Evolutionary conservation across 306 rosid species (phyloP).

Genomic region (Sindora glabra): DNA sequence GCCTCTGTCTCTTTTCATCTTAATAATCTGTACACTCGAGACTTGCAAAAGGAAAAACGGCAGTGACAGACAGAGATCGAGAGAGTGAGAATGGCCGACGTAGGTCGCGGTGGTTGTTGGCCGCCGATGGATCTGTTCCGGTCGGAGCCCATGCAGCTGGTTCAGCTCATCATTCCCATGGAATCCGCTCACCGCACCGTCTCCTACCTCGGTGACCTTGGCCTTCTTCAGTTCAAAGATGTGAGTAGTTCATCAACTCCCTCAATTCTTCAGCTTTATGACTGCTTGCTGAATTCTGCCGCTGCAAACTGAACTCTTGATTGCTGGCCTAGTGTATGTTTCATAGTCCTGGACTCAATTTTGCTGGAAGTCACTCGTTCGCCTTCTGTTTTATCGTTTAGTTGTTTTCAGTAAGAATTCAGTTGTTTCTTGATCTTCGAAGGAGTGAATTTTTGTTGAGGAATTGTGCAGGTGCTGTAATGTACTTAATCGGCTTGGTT

Average conservation of each 20-base stretch:
- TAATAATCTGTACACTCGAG: too few relatives aligned
- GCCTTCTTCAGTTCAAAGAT: conserved; percentile 90
- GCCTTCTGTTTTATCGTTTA: background rate
- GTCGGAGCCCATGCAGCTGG: conserved; percentile 96
- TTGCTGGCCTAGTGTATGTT: background rate
- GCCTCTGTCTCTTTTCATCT: background rate
- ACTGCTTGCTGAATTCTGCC: background rate
- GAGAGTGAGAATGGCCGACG: conserved; percentile 51
- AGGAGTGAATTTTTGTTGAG: conserved; percentile 4
- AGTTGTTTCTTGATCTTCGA: conserved; percentile 9
- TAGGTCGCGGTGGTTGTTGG: conserved; percentile 57
- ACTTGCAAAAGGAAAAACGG: background rate
- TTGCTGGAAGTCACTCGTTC: background rate
- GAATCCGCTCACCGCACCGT: conserved; percentile 87
- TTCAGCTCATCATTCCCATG: conserved; percentile 93
- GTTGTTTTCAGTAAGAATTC: background rate
- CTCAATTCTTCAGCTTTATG: background rate
- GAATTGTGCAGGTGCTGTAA: background rate
- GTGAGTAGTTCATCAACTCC: conserved; percentile 20
- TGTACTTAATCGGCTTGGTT: background rate
- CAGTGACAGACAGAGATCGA: background rate
- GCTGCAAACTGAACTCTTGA: conserved; percentile 20
- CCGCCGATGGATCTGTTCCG: conserved; percentile 98
- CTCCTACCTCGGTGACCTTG: conserved; percentile 94
- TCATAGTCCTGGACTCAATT: background rate